These are phyloP conservation scores for Ascocoryne sarcoides DNA, from an alignment of 2,329 filamentous ascomycete genomes.

Conservation along the genomic window DNA sequence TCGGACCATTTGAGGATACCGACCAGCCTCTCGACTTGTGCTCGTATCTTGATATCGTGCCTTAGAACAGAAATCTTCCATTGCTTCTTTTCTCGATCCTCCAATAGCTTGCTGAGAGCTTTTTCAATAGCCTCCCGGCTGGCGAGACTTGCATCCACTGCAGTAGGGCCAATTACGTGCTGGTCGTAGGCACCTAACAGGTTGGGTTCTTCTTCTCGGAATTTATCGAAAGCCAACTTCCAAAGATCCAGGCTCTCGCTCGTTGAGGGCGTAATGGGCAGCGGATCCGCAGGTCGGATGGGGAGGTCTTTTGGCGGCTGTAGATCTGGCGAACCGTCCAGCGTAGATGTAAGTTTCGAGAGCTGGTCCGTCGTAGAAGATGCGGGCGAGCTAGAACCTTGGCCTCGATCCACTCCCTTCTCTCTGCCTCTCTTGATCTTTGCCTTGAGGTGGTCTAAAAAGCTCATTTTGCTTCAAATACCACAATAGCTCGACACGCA, in stretches of 20 bases:
- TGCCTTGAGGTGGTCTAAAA: not conserved
- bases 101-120: not conserved
- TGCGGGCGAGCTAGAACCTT: not conserved
- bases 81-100: slow-evolving; percentile 5
- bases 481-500: no score
- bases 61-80: slow-evolving; percentile 1
- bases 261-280: not conserved
- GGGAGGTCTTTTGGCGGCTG: not conserved
- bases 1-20: slow-evolving; percentile 2
- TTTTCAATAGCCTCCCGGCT: slow-evolving; percentile 1
- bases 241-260: not conserved
- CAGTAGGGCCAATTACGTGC: slow-evolving; percentile 1
- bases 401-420: not conserved
- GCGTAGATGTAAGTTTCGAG: not conserved
- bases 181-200: slow-evolving; percentile 2
- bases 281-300: not conserved
- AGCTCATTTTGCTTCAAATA: no score
- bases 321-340: not conserved
- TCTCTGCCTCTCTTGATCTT: not conserved
- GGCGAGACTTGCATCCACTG: not conserved
- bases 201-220: slow-evolving; percentile 2
- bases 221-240: slow-evolving; percentile 1
- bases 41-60: not conserved
- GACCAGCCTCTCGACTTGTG: slow-evolving; percentile 1
- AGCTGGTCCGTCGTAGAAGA: not conserved